Base-by-base conservation (phyloP, 169 alveolate species). In the Plasmodium vinckei region DNA sequence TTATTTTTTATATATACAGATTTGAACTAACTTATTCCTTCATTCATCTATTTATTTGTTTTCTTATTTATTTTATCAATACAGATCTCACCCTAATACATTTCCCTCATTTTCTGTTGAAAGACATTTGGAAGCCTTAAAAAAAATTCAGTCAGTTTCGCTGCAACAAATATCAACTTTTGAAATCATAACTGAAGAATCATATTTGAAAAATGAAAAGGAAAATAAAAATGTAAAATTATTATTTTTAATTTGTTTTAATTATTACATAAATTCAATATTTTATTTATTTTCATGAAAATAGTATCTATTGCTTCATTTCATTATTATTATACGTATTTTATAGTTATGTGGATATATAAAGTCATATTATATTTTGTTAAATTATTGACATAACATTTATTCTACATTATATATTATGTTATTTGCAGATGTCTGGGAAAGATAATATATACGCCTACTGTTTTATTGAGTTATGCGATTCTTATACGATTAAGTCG, bases 101-200 rank as follows among this genome's bases (percentile, higher is more conserved):
- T 79, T 79, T 42, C 89, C 89, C 9, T 72, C 89, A 3, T 79
- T 67, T 67, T 33, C 89, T 19, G 67, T 42, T 54, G 89, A 79
- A 53, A 79, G 68, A 54, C 89, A 79, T 42, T 46, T 79, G n/a
- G 89, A 79, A 25, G 89, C 82, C 46, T 54, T 79, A 79, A 79
- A 79, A 49, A 79, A 56, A 79, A 79, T 79, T 47, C 89, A 79
- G 17, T 79, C 89, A 17, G 71, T 42, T 59, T 79, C 89, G 17
- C 68, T 79, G 54, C 89, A 79, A 25, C 84, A 79, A 5, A 59
- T 79, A 67, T 67, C 89, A n/a, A 17, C 53, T 57, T 79, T 79
- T 67, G 82, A 67, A 42, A 79, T 79, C 19, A 79, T 79, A 79
- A 60, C 72, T 9, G 89, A 79, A 60, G 89, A 79, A 47, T 59